These are phyloP conservation scores for Metarhizium brunneum DNA, from an alignment of 2,329 filamentous ascomycete genomes.

Conservation along the genomic window DNA sequence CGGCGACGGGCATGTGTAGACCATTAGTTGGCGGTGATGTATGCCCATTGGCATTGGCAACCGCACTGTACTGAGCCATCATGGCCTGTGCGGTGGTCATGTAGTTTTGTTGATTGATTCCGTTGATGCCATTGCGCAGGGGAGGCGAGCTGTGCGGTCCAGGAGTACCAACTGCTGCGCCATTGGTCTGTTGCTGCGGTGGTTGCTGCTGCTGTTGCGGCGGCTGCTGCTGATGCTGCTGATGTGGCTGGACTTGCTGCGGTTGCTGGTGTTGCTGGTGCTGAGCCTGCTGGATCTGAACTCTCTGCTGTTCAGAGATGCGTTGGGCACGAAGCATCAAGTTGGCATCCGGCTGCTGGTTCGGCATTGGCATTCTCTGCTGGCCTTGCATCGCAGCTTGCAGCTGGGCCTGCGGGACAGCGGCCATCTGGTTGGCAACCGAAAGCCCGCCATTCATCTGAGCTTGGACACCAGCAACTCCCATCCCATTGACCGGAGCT, in stretches of 20 bases:
- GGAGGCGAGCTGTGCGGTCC: slow-evolving; percentile 35
- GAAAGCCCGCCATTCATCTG: slow-evolving; percentile 42
- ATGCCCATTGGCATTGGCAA: slow-evolving; percentile 32
- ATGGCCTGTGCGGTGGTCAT: slow-evolving; percentile 43
- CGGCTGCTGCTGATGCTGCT: slow-evolving; percentile 16
- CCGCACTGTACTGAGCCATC: slow-evolving; percentile 37
- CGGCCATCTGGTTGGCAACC: slow-evolving; percentile 51
- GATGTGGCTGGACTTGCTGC: slow-evolving; percentile 26
- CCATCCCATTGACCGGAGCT: slow-evolving; percentile 41
- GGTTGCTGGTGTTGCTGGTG: slow-evolving; percentile 19
- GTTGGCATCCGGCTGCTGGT: slow-evolving; percentile 37
- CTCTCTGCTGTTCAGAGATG: slow-evolving; percentile 56
- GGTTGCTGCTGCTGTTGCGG: slow-evolving; percentile 15
- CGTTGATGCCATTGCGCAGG: slow-evolving; percentile 31
- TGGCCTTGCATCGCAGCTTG: slow-evolving; percentile 44
- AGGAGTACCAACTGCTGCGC: slow-evolving; percentile 23
- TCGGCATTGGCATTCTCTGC: slow-evolving; percentile 46
- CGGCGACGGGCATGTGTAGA: slow-evolving; percentile 36
- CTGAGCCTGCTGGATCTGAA: slow-evolving; percentile 34
- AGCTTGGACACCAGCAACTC: slow-evolving; percentile 32
- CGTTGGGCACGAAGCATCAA: slow-evolving; percentile 55
- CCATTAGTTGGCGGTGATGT: slow-evolving; percentile 35
- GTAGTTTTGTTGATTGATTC: slow-evolving; percentile 42
- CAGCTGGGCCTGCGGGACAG: slow-evolving; percentile 61
- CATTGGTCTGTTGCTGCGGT: slow-evolving; percentile 19